Evolutionary conservation across 495 filamentous ascomycete species (phyloP).

Genomic region (Clohesyomyces aquaticus): DNA sequence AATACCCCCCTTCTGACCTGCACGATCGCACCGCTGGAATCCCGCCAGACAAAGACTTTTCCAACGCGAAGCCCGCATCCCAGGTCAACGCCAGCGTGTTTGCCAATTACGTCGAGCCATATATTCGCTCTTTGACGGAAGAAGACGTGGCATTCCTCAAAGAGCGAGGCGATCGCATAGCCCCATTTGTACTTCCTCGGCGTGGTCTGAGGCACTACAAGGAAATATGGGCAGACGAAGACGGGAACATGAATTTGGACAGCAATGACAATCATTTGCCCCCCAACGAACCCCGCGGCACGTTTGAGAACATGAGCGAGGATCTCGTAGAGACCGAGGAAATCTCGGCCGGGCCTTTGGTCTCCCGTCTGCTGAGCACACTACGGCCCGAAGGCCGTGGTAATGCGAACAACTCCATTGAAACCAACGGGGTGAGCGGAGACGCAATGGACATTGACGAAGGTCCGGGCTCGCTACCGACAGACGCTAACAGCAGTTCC

Average conservation of each 20-base stretch:
- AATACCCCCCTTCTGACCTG: conserved; percentile 80
- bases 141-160: conserved; percentile 93
- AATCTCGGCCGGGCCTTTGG: conserved; percentile 82
- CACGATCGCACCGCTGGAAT: conserved; percentile 82
- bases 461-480: conserved; percentile 51
- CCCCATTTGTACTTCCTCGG: conserved; percentile 82
- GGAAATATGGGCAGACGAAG: conserved; percentile 92
- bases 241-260: conserved; percentile 73
- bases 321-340: conserved; percentile 83
- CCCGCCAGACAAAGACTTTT: conserved; percentile 91
- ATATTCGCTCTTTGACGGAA: conserved; percentile 85
- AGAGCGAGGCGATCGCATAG: conserved; percentile 82
- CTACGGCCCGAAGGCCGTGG: conserved; percentile 81
- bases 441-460: conserved; percentile 60
- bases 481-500: conserved; percentile 44
- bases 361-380: conserved; percentile 79
- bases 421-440: conserved; percentile 53
- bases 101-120: conserved; percentile 83
- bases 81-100: conserved; percentile 93
- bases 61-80: conserved; percentile 87
- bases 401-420: conserved; percentile 60
- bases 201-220: conserved; percentile 84
- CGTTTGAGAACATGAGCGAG: conserved; percentile 82
- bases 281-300: conserved; percentile 81
- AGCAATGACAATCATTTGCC: conserved; percentile 64